Conservation (phyloP, 2,329 filamentous ascomycete genomes). For the Exophiala oligosperma region DNA sequence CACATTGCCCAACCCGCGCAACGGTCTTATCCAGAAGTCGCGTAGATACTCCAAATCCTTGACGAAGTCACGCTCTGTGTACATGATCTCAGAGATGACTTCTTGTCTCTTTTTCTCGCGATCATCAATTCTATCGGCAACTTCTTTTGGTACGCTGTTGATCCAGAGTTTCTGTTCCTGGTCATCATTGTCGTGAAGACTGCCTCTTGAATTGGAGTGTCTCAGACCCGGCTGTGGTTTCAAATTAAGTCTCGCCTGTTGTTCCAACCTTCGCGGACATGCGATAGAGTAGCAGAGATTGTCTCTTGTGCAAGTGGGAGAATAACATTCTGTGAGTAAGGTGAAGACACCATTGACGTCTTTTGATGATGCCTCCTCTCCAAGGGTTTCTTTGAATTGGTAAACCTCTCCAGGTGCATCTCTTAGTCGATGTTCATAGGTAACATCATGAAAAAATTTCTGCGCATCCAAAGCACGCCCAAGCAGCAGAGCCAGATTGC, state of each 20-base stretch:
- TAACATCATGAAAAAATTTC: conserved; percentile 99
- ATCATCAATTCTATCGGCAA: conserved; percentile 86
- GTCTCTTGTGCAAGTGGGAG: conserved; percentile 92
- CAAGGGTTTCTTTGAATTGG: conserved; percentile 90
- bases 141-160: conserved; percentile 93
- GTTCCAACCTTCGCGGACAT: conserved; percentile 87
- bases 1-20: conserved; percentile 67
- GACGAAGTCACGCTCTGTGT: conserved; percentile 97
- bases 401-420: conserved; percentile 96
- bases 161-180: conserved; percentile 99
- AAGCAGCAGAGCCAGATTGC: conserved; percentile 86
- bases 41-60: conserved; percentile 97
- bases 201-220: conserved; percentile 66
- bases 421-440: conserved; percentile 91
- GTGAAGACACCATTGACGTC: conserved; percentile 96
- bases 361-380: conserved; percentile 68
- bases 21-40: conserved; percentile 96
- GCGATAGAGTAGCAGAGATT: conserved; percentile 97
- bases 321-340: conserved; percentile 94
- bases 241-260: conserved; percentile 90
- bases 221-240: conserved; percentile 88
- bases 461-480: conserved; percentile 93
- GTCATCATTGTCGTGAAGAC: conserved; percentile 81
- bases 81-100: conserved; percentile 97
- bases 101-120: conserved; percentile 97